These are phyloP conservation scores for Ganoderma lingzhi DNA, from an alignment of 1,284 basidiomycete species.

Conservation along the genomic window DNA sequence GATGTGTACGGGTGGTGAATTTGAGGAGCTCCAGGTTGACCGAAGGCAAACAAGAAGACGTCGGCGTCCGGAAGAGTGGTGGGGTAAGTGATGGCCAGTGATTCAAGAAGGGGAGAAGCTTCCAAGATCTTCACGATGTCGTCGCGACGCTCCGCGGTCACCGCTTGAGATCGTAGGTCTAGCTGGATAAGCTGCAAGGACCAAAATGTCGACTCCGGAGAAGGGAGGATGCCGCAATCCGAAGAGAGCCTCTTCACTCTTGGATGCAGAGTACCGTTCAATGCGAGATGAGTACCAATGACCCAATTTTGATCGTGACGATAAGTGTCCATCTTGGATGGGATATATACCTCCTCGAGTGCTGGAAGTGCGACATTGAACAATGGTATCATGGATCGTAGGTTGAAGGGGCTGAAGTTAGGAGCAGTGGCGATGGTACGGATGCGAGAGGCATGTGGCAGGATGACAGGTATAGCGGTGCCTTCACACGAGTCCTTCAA, in stretches of 20 bases:
- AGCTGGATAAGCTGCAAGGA: neutral
- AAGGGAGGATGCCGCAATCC: neutral
- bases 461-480: neutral
- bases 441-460: neutral
- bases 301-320: neutral
- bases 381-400: neutral
- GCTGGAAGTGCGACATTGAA: neutral
- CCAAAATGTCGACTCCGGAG: neutral
- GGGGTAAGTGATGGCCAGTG: neutral
- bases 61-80: neutral
- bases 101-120: neutral
- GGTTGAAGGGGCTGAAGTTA: neutral
- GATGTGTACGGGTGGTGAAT: neutral
- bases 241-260: neutral
- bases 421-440: neutral
- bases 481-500: neutral
- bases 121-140: neutral
- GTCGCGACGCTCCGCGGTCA: neutral
- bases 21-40: neutral
- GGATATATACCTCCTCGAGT: neutral
- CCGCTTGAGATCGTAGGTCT: neutral
- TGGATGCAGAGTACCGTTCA: neutral
- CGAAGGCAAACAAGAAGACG: neutral
- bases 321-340: neutral
- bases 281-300: neutral